phyloP scores from a whole-genome alignment of 257 asterid species.

The Solanum chiquidenum region DNA sequence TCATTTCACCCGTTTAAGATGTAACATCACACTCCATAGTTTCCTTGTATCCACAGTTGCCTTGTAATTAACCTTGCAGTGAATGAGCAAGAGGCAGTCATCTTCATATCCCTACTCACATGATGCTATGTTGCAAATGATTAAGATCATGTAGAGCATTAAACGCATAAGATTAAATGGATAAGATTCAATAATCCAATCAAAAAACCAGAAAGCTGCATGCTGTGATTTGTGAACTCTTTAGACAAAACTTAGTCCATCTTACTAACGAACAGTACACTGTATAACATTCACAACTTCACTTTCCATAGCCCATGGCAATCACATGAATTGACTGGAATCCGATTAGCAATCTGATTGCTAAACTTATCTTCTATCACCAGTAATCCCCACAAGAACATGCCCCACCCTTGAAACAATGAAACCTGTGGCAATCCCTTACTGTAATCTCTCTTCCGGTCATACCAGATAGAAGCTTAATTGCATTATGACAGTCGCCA shows the following conservation, averaged over 20 bases:
- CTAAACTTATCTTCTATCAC: conserved; percentile 14
- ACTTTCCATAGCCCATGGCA: neutral
- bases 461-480: conserved; percentile 42
- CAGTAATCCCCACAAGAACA: conserved; percentile 69
- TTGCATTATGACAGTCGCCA: conserved; percentile 55
- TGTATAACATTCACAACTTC: neutral
- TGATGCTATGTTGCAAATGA: neutral
- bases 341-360: neutral
- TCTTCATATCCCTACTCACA: neutral
- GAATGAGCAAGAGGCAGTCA: neutral
- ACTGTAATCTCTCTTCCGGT: conserved; percentile 45
- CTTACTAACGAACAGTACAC: neutral
- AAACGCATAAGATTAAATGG: neutral
- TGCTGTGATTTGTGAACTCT: neutral
- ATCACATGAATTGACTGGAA: neutral
- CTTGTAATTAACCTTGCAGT: neutral
- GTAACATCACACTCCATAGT: neutral
- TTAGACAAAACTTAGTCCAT: neutral
- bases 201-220: neutral
- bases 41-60: neutral
- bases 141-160: neutral
- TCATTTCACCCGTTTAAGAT: neutral
- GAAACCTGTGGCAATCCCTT: conserved; percentile 67
- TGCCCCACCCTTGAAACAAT: conserved; percentile 43
- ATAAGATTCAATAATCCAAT: neutral